phyloP scores from a whole-genome alignment of 2,329 filamentous ascomycete genomes.

The Sporothrix mexicana region DNA sequence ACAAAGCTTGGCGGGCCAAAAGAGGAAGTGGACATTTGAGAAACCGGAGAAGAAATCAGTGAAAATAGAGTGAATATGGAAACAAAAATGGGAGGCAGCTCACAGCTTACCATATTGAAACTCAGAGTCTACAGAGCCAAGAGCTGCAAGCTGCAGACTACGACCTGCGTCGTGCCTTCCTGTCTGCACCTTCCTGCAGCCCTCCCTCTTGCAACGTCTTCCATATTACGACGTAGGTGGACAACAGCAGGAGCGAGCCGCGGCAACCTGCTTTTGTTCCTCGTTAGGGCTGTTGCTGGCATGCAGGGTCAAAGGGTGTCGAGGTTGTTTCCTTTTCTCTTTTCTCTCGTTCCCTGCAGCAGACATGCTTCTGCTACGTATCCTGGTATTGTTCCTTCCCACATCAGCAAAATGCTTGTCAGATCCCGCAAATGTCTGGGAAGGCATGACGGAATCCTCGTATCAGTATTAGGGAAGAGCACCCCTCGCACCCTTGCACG shows the following conservation, averaged over 20 bases:
- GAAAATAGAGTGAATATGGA: background rate
- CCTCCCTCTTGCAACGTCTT: background rate
- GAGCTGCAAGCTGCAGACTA: conserved; percentile 15
- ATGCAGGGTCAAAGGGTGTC: background rate
- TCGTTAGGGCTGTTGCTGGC: conserved; percentile 21
- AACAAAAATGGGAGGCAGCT: conserved; percentile 1
- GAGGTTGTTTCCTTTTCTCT: no score
- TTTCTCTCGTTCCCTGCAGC: background rate
- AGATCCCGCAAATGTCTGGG: background rate
- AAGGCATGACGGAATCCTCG: conserved; percentile 2
- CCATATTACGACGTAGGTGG: background rate
- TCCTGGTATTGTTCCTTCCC: conserved; percentile 1
- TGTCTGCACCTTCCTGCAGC: conserved; percentile 23
- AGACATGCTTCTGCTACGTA: background rate
- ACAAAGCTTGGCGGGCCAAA: conserved; percentile 20
- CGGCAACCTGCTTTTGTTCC: conserved; percentile 11
- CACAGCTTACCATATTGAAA: background rate
- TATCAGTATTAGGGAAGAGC: conserved; percentile 23
- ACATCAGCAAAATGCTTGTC: conserved; percentile 3
- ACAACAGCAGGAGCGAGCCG: conserved; percentile 21
- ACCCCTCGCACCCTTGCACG: background rate
- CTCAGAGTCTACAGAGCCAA: background rate
- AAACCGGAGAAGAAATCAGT: no score
- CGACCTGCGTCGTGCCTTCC: conserved; percentile 24
- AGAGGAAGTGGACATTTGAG: background rate